These are phyloP conservation scores for Blastocystis sp. DNA, from an alignment of 352 stramenopile genomes.

Conservation along the genomic window DNA sequence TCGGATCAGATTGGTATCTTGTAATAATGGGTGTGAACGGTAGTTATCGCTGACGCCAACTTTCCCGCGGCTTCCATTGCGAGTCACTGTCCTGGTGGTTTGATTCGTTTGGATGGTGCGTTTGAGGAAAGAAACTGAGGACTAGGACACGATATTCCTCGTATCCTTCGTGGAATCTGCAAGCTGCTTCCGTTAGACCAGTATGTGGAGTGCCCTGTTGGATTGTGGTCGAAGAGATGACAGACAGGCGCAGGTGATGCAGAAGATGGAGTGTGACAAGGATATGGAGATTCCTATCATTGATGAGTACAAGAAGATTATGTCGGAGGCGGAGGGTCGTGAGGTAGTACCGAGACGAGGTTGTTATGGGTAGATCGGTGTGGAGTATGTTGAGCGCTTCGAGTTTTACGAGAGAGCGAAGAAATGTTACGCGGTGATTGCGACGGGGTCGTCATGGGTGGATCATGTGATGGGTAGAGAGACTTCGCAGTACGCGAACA, in stretches of 20 bases:
- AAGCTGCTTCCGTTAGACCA: conserved; percentile 49
- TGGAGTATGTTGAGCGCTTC: conserved; percentile 53
- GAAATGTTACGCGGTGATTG: conserved; percentile 56
- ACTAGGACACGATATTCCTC: conserved; percentile 41
- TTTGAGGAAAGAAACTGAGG: background rate
- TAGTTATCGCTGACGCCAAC: conserved; percentile 54
- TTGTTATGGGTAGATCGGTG: background rate
- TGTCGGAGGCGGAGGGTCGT: conserved; percentile 34
- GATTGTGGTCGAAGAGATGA: background rate
- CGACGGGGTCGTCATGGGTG: background rate
- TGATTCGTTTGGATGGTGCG: conserved; percentile 54
- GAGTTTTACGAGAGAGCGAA: conserved; percentile 55
- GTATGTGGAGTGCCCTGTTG: conserved; percentile 55
- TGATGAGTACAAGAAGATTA: conserved; percentile 54
- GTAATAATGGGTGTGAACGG: background rate
- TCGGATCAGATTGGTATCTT: conserved; percentile 50
- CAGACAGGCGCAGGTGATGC: conserved; percentile 39
- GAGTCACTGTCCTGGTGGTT: conserved; percentile 39
- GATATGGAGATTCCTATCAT: conserved; percentile 57
- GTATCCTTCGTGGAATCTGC: conserved; percentile 54
- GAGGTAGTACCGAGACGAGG: background rate
- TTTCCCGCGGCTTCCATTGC: conserved; percentile 54
- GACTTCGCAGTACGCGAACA: conserved; percentile 55
- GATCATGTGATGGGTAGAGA: conserved; percentile 14
- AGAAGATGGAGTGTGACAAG: conserved; percentile 57